Evolutionary conservation across 306 rosid genomes (phyloP).

Genomic region (Rosa persica): DNA sequence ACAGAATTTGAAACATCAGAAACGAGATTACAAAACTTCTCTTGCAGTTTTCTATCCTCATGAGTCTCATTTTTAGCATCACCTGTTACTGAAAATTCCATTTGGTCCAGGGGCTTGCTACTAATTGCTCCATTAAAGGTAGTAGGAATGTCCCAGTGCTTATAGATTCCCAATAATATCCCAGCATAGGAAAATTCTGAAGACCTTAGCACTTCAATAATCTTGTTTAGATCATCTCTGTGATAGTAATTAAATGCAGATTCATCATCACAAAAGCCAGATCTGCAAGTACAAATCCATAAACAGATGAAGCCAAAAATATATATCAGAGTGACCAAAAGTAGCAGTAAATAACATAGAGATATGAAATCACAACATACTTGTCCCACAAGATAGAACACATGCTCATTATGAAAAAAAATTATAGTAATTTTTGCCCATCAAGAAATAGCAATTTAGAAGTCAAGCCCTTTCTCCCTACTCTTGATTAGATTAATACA

Average conservation of each 20-base stretch:
- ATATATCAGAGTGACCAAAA: conserved; percentile 5
- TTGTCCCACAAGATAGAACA: background rate
- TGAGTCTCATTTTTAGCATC: conserved; percentile 43
- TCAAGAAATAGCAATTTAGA: background rate
- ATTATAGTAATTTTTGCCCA: background rate
- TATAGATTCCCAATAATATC: conserved; percentile 59
- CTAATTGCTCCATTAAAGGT: conserved; percentile 36
- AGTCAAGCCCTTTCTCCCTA: background rate
- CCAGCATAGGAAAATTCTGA: conserved; percentile 51
- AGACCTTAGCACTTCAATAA: conserved; percentile 66
- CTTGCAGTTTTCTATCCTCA: conserved; percentile 40
- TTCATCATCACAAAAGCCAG: conserved; percentile 59
- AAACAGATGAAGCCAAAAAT: conserved; percentile 26
- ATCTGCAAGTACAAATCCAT: conserved; percentile 59
- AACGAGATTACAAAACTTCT: conserved; percentile 34
- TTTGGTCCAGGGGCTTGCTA: conserved; percentile 33
- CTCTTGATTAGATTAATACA: background rate
- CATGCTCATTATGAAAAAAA: background rate
- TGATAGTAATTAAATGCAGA: conserved; percentile 72
- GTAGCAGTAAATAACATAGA: background rate
- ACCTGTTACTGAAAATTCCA: conserved; percentile 38
- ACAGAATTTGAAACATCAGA: conserved; percentile 42
- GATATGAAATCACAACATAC: background rate
- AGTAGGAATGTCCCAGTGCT: conserved; percentile 62
- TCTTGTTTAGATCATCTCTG: conserved; percentile 63